Evolutionary conservation across 1,284 basidiomycete genomes (phyloP).

Genomic region (Rhizoctonia solani): DNA sequence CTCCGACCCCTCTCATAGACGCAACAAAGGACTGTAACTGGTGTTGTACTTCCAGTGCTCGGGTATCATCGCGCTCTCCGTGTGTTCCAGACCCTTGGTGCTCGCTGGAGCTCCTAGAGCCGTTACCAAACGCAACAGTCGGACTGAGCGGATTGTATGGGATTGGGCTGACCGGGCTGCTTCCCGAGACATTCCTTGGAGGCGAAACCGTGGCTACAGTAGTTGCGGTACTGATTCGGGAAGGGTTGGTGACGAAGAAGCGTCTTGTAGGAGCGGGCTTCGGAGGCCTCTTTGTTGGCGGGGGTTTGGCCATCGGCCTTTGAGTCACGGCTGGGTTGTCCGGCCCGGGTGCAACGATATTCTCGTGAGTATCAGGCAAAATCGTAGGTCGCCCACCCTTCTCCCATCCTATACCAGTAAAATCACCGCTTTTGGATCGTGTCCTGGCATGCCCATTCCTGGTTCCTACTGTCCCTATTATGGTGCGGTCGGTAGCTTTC

Average conservation of each 20-base stretch:
- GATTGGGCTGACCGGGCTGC: neutral
- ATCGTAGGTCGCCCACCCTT: neutral
- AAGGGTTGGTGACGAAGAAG: neutral
- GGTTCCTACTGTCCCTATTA: slow-evolving; percentile 16
- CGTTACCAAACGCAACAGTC: slow-evolving; percentile 10
- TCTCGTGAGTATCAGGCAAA: neutral
- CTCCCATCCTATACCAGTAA: slow-evolving; percentile 23
- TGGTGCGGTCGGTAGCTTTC: slow-evolving; percentile 3
- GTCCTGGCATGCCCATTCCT: slow-evolving; percentile 12
- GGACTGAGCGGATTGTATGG: neutral
- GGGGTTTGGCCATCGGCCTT: no score
- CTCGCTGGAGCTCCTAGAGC: slow-evolving; percentile 2
- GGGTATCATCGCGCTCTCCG: slow-evolving; percentile 16
- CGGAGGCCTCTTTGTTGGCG: neutral
- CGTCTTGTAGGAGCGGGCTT: neutral
- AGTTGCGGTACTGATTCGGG: neutral
- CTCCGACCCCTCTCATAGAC: slow-evolving; percentile 18
- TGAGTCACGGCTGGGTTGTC: neutral
- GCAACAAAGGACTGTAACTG: slow-evolving; percentile 31
- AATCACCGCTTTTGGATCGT: slow-evolving; percentile 27
- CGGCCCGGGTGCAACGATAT: neutral
- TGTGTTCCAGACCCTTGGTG: slow-evolving; percentile 13
- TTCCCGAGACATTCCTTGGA: no score
- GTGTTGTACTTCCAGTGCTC: slow-evolving; percentile 29
- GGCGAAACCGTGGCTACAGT: neutral